Evolutionary conservation across 805 yeast species (phyloP).

Genomic region (Saccharomycopsis capsularis): DNA sequence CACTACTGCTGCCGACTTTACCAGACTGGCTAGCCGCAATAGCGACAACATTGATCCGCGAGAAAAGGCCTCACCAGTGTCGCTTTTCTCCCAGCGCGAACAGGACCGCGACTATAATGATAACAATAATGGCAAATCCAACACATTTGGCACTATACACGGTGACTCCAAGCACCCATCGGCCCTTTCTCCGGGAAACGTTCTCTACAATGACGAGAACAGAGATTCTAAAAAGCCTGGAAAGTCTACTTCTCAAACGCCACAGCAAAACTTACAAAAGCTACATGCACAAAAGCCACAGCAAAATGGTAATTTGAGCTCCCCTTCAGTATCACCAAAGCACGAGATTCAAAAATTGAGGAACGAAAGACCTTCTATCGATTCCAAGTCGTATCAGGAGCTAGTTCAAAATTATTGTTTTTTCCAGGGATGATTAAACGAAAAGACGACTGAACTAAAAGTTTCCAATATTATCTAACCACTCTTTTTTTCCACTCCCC

Average conservation of each 20-base stretch:
- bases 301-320: no score
- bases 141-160: background rate
- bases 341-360: conserved; percentile 16
- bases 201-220: background rate
- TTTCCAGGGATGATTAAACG: conserved; percentile 35
- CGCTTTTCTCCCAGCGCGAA: no score
- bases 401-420: conserved; percentile 56
- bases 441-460: no score
- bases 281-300: background rate
- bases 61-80: background rate
- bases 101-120: no score
- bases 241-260: background rate
- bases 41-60: no score
- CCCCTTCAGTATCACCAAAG: background rate
- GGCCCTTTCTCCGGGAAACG: background rate
- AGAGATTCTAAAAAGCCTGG: no score
- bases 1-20: conserved; percentile 30
- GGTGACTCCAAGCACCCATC: no score
- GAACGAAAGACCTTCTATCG: conserved; percentile 30
- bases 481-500: no score
- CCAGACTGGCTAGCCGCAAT: background rate
- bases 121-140: background rate
- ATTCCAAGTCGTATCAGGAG: conserved; percentile 50
- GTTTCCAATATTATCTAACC: no score
- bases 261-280: background rate